Conservation (phyloP, 768 basidiomycete genomes). For the Lepiota brunneoincarnata region DNA sequence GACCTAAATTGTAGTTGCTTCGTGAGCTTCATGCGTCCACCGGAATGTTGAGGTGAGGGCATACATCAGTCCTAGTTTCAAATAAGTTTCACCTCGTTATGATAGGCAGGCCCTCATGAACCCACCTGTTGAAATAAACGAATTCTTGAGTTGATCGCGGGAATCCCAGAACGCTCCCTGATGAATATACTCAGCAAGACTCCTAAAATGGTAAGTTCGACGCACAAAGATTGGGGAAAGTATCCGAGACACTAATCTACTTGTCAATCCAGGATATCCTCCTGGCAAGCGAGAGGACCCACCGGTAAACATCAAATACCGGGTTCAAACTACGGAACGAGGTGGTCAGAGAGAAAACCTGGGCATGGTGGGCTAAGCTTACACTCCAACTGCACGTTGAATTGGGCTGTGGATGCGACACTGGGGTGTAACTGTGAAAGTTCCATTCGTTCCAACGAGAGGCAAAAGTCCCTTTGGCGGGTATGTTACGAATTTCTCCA, state of each 20-base stretch:
- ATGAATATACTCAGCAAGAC: not conserved
- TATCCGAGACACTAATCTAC: slow-evolving; percentile 64
- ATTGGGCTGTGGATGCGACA: slow-evolving; percentile 55
- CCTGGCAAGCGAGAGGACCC: not conserved
- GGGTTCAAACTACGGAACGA: slow-evolving; percentile 52
- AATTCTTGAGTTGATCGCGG: slow-evolving; percentile 61
- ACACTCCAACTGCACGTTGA: slow-evolving; percentile 50
- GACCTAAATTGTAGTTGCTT: slow-evolving; percentile 41
- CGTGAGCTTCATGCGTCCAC: not conserved
- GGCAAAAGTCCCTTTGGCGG: slow-evolving; percentile 67
- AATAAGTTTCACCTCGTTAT: not conserved
- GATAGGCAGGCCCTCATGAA: not conserved
- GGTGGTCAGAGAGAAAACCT: not conserved
- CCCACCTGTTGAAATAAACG: slow-evolving; percentile 61
- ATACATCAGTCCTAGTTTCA: slow-evolving; percentile 5
- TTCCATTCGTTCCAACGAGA: slow-evolving; percentile 54
- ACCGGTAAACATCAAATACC: slow-evolving; percentile 71
- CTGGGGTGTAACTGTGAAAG: slow-evolving; percentile 41
- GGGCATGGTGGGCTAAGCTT: slow-evolving; percentile 17
- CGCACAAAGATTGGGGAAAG: slow-evolving; percentile 56
- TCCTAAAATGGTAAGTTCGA: not conserved
- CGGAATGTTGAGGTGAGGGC: not conserved
- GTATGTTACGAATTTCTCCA: slow-evolving; percentile 59
- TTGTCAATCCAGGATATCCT: not conserved
- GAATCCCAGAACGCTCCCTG: slow-evolving; percentile 75